Evolutionary conservation across 2,329 filamentous ascomycete species (phyloP).

Genomic region (Colletotrichum lini): DNA sequence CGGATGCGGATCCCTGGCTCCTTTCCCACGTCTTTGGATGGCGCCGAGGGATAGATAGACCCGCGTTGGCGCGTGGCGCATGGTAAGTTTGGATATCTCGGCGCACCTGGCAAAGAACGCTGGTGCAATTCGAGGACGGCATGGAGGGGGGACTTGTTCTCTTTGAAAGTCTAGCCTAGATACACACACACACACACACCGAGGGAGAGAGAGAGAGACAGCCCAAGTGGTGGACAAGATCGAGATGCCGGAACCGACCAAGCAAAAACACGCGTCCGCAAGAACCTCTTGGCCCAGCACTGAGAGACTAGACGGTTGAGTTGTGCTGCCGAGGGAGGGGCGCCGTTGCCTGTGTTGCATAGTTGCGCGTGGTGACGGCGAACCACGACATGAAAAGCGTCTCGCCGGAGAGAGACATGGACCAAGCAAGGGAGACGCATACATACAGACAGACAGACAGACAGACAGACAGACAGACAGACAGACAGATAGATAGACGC

Average conservation of each 20-base stretch:
- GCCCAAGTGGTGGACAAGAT: neutral
- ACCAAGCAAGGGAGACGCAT: constrained; percentile 1
- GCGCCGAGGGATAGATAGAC: constrained; percentile 16
- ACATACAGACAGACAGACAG: too few relatives aligned
- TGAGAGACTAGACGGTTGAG: neutral
- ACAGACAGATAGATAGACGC: too few relatives aligned
- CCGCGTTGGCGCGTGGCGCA: constrained; percentile 16
- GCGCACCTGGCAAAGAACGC: neutral
- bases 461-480: too few relatives aligned
- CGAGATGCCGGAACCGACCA: constrained; percentile 7
- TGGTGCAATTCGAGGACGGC: neutral
- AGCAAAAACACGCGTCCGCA: neutral
- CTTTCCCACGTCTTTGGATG: constrained; percentile 24
- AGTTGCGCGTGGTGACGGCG: neutral
- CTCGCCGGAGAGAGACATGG: neutral
- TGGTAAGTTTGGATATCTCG: neutral
- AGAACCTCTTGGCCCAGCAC: neutral
- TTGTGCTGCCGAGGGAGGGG: constrained; percentile 18
- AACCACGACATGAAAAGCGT: neutral
- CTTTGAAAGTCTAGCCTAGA: neutral
- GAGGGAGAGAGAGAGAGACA: too few relatives aligned
- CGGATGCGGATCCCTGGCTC: constrained; percentile 11
- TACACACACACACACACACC: neutral
- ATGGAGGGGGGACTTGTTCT: neutral
- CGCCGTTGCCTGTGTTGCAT: constrained; percentile 5